Conservation (phyloP, 805 yeast genomes). For the Zygoascus tannicola region DNA sequence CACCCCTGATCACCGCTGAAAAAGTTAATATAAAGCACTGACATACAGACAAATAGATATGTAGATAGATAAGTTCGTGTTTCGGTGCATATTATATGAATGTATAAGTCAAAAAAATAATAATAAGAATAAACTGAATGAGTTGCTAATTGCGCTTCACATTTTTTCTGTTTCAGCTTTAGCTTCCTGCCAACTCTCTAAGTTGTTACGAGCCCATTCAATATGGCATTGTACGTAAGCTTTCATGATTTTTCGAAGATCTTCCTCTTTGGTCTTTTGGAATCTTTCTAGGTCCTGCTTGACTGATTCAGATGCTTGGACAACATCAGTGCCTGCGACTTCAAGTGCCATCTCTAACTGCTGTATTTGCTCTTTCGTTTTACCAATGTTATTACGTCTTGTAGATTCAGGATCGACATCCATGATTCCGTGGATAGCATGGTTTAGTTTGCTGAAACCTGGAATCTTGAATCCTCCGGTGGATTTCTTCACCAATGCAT, state of each 20-base stretch:
- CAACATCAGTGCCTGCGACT: constrained; percentile 45
- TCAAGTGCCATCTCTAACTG: constrained; percentile 43
- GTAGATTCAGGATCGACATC: constrained; percentile 61
- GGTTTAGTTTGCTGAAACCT: constrained; percentile 42
- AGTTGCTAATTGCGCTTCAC: background rate
- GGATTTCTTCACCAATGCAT: constrained; percentile 21
- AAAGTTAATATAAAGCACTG: too few species aligned
- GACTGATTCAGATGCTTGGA: constrained; percentile 38
- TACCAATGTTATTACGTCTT: constrained; percentile 41
- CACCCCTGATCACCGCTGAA: too few species aligned
- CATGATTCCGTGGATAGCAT: constrained; percentile 48
- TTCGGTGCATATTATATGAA: too few species aligned
- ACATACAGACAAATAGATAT: too few species aligned
- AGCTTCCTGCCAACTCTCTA: constrained; percentile 48
- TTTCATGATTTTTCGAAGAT: constrained; percentile 41
- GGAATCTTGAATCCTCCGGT: constrained; percentile 42
- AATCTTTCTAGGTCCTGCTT: constrained; percentile 36
- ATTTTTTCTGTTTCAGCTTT: constrained; percentile 6
- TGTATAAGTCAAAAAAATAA: background rate
- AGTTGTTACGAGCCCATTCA: constrained; percentile 59
- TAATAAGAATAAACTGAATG: background rate
- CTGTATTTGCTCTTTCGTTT: constrained; percentile 37
- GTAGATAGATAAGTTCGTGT: too few species aligned
- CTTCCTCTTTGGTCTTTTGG: constrained; percentile 41
- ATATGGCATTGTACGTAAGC: constrained; percentile 48